Conservation (phyloP, 164 flowering plant species). For the Santalum album region DNA sequence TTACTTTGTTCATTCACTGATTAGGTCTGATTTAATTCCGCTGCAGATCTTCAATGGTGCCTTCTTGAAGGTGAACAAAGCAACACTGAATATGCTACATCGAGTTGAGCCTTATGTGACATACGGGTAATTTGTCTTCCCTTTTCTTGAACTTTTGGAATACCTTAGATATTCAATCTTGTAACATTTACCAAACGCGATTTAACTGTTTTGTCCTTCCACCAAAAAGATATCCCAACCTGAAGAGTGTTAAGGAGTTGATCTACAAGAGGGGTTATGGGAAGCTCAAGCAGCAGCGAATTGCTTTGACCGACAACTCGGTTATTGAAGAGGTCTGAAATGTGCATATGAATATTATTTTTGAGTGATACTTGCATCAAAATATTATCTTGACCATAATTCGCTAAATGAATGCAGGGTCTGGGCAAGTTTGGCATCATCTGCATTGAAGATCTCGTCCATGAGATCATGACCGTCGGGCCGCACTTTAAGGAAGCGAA, state of each 20-base stretch:
- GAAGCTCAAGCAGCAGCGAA: not conserved
- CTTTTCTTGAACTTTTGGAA: too few species aligned
- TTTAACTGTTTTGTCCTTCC: not conserved
- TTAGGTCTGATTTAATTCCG: too few species aligned
- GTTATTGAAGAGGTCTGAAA: not conserved
- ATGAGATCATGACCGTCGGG: constrained; percentile 1
- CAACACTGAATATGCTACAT: constrained; percentile 2
- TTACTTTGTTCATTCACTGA: too few species aligned
- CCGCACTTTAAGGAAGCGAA: not conserved
- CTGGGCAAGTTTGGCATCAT: not conserved
- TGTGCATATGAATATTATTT: not conserved
- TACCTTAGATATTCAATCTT: too few species aligned
- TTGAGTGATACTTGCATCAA: too few species aligned
- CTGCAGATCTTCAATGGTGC: constrained; percentile 4
- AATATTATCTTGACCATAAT: too few species aligned
- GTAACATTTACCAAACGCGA: too few species aligned
- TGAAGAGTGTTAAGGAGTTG: not conserved
- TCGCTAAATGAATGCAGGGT: not conserved
- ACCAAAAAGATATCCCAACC: not conserved
- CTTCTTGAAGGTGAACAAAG: constrained; percentile 4
- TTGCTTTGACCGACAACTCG: not conserved
- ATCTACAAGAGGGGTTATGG: not conserved
- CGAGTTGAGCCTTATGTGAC: constrained; percentile 4
- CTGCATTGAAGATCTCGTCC: not conserved
- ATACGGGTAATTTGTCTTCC: not conserved